Base-by-base conservation (phyloP, 805 yeast genomes). In the Metschnikowia matae region DNA sequence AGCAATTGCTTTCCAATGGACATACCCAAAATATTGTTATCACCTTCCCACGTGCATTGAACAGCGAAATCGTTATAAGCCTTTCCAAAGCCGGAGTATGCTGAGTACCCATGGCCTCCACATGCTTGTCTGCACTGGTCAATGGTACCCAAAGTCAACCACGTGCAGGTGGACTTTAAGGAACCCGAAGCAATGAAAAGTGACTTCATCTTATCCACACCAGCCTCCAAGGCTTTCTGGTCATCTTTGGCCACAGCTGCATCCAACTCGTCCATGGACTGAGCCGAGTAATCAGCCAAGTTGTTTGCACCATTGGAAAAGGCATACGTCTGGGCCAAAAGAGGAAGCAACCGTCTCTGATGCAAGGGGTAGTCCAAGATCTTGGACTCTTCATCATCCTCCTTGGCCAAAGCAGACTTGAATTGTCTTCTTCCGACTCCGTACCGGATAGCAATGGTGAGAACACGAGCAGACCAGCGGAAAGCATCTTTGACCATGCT, bases 41-140 rank as follows among this genome's bases (percentile, higher is more conserved):
- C 97, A 68, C 97, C 97, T 74, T 91, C 97, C 97, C 97, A 91
- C 17, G 97, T 91, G 70, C 96, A 90, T 72, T 91, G 97, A 38
- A 91, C 97, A n/a, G 87, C 96, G 89, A 96, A 92, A 67, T 91
- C 97, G 54, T 80, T 79, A 73, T 82, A 89, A 11, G 90, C 90
- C 65, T 85, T 88, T 38, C 95, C 96, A 65, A 91, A 87, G 1
- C 91, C 96, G 56, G 89, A 82, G 69, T 91, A 91, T n/a, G 90
- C 82, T 21, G 96, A 89, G 71, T 91, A 91, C 38, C 97, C 97
- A 69, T 88, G 96, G 32, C 97, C 97, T 66, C 97, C 97, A 69
- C 96, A 90, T 2, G 96, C 78, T 70, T 91, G 97, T 71, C 97
- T 81, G 56, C 90, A 81, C 71, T 90, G 91, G 65, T 89, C 96